Evolutionary conservation across 2,329 filamentous ascomycete genomes (phyloP), one percentile per base, ranked within the genome.

Genomic region (Colletotrichum sp.): DNA sequence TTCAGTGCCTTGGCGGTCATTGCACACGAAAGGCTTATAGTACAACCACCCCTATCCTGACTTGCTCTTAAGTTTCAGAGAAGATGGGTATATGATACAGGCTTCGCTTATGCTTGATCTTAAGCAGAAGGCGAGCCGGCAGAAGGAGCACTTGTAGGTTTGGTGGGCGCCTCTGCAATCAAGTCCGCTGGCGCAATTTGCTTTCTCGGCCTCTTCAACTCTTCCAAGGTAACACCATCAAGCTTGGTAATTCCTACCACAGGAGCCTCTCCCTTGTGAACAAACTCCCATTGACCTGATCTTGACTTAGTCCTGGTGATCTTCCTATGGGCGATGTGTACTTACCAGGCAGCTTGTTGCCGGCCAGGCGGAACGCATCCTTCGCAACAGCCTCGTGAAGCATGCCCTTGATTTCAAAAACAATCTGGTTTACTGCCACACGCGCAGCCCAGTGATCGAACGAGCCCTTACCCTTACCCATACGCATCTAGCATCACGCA

Each of bases 401-500:
- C 80, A 96, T 92, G 62, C 97, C 97, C 85, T 95, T 96, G 79
- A 99, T 87, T 86, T 99, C 97, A 80, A 99, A 98, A 24, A 98
- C 89, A 65, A 99, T 92, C 84, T 97, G 95, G 86, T 95, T 98
- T 68, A 99, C 95, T 10, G 95, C 93, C 79, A 99, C 93, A 85
- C 96, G 93, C 26, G 94, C 92, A 6, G 96, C 96, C 97, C 97
- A 99, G 83, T 98, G 95, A 84, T 99, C 97, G 83, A 99, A 99
- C 78, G 94, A 95, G 80, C 97, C 97, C 85, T 99, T 99, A 87
- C 97, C 97, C 87, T 99, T 99, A 85, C 97, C 97, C 98, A 99
- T 99, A 91, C 97, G 94, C 85, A 95, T 94, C 92, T 94, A 79
- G 8, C 63, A 69, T 34, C 30, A 71, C 63, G 6, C 21, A 60